Percentiles rank a stretch among this genome's conserved stretches.
phyloP scores from a whole-genome alignment of 768 basidiomycete species.

The Trametes cubensis region DNA sequence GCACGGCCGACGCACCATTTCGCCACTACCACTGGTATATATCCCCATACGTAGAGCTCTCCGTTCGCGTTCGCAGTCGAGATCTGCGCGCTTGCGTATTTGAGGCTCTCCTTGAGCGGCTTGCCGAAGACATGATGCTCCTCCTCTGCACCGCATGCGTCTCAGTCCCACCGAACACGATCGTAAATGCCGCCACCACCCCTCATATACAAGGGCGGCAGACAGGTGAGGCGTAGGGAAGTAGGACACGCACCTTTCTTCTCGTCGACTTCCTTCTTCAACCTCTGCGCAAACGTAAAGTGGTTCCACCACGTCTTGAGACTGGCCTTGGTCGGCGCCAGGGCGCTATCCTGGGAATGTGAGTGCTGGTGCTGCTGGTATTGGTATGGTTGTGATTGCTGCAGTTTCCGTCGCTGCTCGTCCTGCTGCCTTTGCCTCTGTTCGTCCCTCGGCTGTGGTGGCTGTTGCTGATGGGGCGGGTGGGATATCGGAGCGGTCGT shows the following conservation, averaged over 20 bases:
- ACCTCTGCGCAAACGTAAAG: slow-evolving; percentile 65
- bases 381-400: slow-evolving; percentile 13
- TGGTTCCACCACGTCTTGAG: slow-evolving; percentile 85
- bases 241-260: slow-evolving; percentile 41
- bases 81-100: slow-evolving; percentile 91
- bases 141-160: slow-evolving; percentile 36
- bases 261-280: slow-evolving; percentile 57
- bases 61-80: slow-evolving; percentile 84
- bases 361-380: slow-evolving; percentile 11
- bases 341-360: slow-evolving; percentile 16
- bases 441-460: slow-evolving; percentile 8
- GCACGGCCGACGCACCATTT: slow-evolving; percentile 70
- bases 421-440: slow-evolving; percentile 8
- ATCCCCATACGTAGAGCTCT: slow-evolving; percentile 88
- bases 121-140: slow-evolving; percentile 77
- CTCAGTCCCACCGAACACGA: slow-evolving; percentile 3
- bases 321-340: slow-evolving; percentile 30
- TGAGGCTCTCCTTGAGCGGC: slow-evolving; percentile 80
- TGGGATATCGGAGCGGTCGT: slow-evolving; percentile 16
- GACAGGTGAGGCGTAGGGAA: not conserved
- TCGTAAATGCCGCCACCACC: slow-evolving; percentile 7
- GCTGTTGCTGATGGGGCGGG: slow-evolving; percentile 7
- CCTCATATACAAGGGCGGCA: not conserved
- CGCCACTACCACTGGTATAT: slow-evolving; percentile 95
- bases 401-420: slow-evolving; percentile 11